These are phyloP conservation scores for Colletotrichum salicis DNA, from an alignment of 2,329 filamentous ascomycete genomes.

Conservation along the genomic window DNA sequence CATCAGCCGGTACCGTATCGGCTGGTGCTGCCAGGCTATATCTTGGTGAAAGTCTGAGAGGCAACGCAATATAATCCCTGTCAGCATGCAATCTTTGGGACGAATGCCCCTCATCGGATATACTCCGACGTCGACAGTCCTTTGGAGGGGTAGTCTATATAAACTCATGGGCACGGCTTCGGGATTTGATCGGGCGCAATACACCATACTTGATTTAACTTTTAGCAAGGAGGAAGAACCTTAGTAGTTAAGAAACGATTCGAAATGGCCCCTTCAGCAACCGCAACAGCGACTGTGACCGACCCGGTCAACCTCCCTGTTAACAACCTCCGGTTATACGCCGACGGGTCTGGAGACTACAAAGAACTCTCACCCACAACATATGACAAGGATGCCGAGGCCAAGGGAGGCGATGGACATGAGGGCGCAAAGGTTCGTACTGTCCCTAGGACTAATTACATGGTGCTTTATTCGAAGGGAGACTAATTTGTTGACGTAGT, in stretches of 20 bases:
- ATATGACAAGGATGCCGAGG: slow-evolving; percentile 43
- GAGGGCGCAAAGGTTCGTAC: slow-evolving; percentile 36
- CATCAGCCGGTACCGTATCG: slow-evolving; percentile 19
- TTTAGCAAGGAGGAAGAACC: background rate
- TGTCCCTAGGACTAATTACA: no score
- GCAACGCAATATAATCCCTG: slow-evolving; percentile 61
- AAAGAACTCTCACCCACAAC: slow-evolving; percentile 43
- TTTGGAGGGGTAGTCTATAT: slow-evolving; percentile 28
- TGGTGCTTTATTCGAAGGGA: background rate
- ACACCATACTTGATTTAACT: background rate
- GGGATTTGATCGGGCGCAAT: background rate
- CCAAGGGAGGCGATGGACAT: slow-evolving; percentile 37
- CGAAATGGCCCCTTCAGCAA: slow-evolving; percentile 48
- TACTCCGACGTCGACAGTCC: background rate
- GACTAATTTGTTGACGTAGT: slow-evolving; percentile 28
- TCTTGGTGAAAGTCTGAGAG: background rate
- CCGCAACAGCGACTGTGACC: slow-evolving; percentile 43
- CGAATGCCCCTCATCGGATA: slow-evolving; percentile 25
- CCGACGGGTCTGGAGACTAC: slow-evolving; percentile 40
- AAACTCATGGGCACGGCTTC: slow-evolving; percentile 5
- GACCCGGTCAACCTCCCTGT: slow-evolving; percentile 34
- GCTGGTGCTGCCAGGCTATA: background rate
- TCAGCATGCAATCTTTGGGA: slow-evolving; percentile 48
- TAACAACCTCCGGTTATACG: slow-evolving; percentile 49
- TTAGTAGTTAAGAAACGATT: background rate